Base-by-base conservation (phyloP, 192 early-diverging fungal species). In the Borealophlyctis nickersoniae region DNA sequence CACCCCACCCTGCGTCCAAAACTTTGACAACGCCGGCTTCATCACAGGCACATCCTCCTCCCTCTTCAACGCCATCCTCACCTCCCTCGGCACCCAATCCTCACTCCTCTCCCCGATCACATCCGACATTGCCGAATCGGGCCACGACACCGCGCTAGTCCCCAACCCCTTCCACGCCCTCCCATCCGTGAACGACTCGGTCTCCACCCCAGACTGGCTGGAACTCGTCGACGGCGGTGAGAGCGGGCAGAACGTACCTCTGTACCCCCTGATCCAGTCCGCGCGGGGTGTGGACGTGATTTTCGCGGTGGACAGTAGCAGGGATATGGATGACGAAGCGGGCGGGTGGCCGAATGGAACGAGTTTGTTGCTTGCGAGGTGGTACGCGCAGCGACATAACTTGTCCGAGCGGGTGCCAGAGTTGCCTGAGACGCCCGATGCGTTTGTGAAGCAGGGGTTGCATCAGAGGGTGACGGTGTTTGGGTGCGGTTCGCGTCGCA, bases 141-240 rank as follows among this genome's bases (percentile, higher is more conserved):
- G 60, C 36, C 9, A 34, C n/a, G 71, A 73, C 54, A 58, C 59
- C 14, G 71, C 71, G n/a, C 22, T 50, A 13, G 23, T 73, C 3
- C 65, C 65, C 29, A 73, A 73, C 56, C 71, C 71, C 14, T 73
- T 73, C 50, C 27, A 49, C 35, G 27, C 36, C 2, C 33, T 67
- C 33, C 22, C 63, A 1, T 2, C 31, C 13, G 71, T 68, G 2
- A 61, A 66, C 52, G 49, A 26, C 9, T 45, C 60, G 22, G 66
- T 67, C 19, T 14, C 39, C 2, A 19, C 16, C n/a, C 19, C 59
- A 35, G 1, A 27, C 22, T 32, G 31, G 1, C 28, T 73, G 19
- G 52, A 55, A 29, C 71, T 73, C 0, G 65, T 67, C 7, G 71
- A 73, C 60, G 71, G 71, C 11, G 71, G 71, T 56, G 59, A 67